Evolutionary conservation across 78 protist species (phyloP), one percentile per base, ranked within the genome.

Genomic region (Isochrysis galbana): DNA sequence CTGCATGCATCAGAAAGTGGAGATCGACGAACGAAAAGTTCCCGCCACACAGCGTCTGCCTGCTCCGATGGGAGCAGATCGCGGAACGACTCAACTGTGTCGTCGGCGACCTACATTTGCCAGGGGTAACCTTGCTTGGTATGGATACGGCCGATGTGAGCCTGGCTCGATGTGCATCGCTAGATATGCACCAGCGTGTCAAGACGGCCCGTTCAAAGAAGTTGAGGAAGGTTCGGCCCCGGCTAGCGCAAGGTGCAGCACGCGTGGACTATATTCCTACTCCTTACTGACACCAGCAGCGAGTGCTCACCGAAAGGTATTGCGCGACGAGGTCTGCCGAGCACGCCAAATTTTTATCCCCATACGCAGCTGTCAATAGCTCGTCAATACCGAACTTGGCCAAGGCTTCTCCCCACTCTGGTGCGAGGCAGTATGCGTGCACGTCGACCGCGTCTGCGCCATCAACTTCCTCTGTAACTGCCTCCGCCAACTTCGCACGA

Each of bases 251-350:
- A n/a, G n/a, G n/a, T n/a, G n/a, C n/a, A n/a, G n/a, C n/a, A n/a
- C n/a, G n/a, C n/a, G n/a, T n/a, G n/a, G n/a, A n/a, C n/a, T n/a
- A n/a, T n/a, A n/a, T n/a, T n/a, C n/a, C n/a, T n/a, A n/a, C n/a
- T n/a, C n/a, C n/a, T n/a, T n/a, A n/a, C n/a, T n/a, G n/a, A n/a
- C n/a, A n/a, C n/a, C n/a, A n/a, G n/a, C n/a, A n/a, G n/a, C n/a
- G n/a, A n/a, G n/a, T n/a, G n/a, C n/a, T n/a, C n/a, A n/a, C n/a
- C n/a, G n/a, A n/a, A n/a, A 72, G 82, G 82, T 72, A 72, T 42
- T 72, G 82, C 36, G 82, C 42, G 42, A 72, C 82, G 82, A 72
- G 36, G 42, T 72, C 82, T 2, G 82, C 25, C 82, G 82, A 72
- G 42, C 82, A 72, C 14, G 82, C 82, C 5, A 72, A 42, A 17